Evolutionary conservation across 2,329 filamentous ascomycete species (phyloP), one percentile per base, ranked within the genome.

Genomic region (Colletotrichum sublineola): DNA sequence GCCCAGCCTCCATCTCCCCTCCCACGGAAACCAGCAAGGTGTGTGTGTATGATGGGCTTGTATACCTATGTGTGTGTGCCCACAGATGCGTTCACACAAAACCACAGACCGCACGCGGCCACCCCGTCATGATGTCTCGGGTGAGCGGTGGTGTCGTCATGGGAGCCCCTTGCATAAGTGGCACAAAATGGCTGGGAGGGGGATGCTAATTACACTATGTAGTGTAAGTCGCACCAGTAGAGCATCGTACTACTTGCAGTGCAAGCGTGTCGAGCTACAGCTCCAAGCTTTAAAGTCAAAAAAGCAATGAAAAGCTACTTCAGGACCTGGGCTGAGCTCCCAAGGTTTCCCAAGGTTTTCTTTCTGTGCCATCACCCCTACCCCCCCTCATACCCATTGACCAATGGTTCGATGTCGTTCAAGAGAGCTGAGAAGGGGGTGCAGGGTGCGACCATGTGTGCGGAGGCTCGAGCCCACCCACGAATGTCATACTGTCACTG

Each of bases 101-200:
- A 57, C 53, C 33, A 18, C 15, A 14, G 46, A 42, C 70, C 70
- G 70, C 46, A 61, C 56, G 61, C 71, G 71, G 66, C 29, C 62
- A 52, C 36, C 55, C 64, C 62, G 68, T 74, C 73, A 74, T 75
- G 52, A 57, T 72, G 68, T 72, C 57, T 74, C 68, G 62, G 56
- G 70, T 44, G 52, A n/a, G 31, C 20, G 65, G 40, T 75, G 56
- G 72, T 75, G 74, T 74, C 74, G 74, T 75, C 74, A 75, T 75
- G 67, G 74, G 66, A 52, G 46, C 64, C 73, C 73, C 73, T 73
- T 75, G 73, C 68, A 75, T 74, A 67, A 73, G 73, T 75, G 73
- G 73, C 71, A 63, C 48, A 53, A 42, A 38, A 31, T 75, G 55
- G 33, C 29, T 44, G 9, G 46, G n/a, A 46, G 44, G 8, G 44